Evolutionary conservation across 768 basidiomycete genomes (phyloP).

Genomic region (Kondoa subrosea): DNA sequence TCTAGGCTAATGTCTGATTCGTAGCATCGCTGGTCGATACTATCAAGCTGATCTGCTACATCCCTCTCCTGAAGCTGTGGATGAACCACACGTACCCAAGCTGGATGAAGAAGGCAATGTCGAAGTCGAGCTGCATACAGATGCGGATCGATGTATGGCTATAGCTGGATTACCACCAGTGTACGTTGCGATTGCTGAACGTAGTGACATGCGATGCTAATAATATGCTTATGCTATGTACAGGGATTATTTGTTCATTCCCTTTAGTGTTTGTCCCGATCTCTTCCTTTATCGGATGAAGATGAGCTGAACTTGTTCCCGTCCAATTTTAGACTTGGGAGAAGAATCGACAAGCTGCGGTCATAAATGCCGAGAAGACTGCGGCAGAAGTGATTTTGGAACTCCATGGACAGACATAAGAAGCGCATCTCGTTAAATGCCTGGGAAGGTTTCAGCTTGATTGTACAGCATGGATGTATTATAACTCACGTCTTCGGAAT

Average conservation of each 20-base stretch:
- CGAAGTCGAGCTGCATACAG: background rate
- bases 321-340: background rate
- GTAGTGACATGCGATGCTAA: too few species aligned
- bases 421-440: background rate
- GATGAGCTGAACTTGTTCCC: too few species aligned
- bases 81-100: background rate
- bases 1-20: background rate
- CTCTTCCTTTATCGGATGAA: too few species aligned
- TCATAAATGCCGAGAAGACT: background rate
- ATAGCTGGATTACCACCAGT: background rate
- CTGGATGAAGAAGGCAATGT: background rate
- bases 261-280: too few species aligned
- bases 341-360: background rate
- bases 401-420: background rate
- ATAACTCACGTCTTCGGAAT: too few species aligned
- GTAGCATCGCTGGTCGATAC: background rate
- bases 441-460: too few species aligned
- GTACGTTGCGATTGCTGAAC: background rate
- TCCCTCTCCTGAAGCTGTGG: background rate
- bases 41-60: background rate
- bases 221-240: too few species aligned
- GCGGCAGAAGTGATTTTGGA: background rate
- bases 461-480: too few species aligned
- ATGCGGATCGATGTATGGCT: background rate
- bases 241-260: too few species aligned